Base-by-base conservation (phyloP, 495 filamentous ascomycete genomes). In the Penicillium maclennaniae region DNA sequence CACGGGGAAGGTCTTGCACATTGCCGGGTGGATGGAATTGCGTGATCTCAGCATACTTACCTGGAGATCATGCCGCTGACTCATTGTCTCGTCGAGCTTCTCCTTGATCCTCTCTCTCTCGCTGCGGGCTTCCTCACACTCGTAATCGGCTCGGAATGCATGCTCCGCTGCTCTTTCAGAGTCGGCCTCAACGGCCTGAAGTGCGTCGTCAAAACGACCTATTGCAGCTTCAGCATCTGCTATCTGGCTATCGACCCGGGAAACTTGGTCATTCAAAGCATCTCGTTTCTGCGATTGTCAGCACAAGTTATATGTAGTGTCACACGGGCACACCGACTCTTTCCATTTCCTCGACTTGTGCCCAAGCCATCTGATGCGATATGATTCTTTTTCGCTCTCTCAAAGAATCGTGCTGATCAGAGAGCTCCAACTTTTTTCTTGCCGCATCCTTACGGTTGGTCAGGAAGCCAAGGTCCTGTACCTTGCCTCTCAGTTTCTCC, bases 301-400 rank as follows among this genome's bases (percentile, higher is more conserved):
- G 45, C 27, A 36, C 14, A 25, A 39, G 12, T 16, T 20, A 48
- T 47, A 25, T 17, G n/a, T 10, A 20, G 7, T 55, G n/a, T 20
- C 6, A 7, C 23, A 46, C 7, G 12, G 10, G 15, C 43, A 31
- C 16, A 55, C 66, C 52, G 36, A 78, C 74, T 47, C 51, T 66
- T 58, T 83, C 80, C 60, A 76, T 65, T 48, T 80, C 75, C 56
- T 82, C 78, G 2, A 92, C 87, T 55, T 89, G 86, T 23, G 79
- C 75, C 88, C 88, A 92, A 27, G 79, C 85, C 71, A 89, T 72
- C 63, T 91, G 85, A 16, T 70, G 65, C 40, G 75, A 67, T 45
- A 86, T 65, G 23, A 71, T 69, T 27, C 71, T 64, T 43, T 82
- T 68, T 31, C 77, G 79, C 4, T 73, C 65, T 43, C 82, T 76